Evolutionary conservation across 768 basidiomycete genomes (phyloP).

Genomic region (Naganishia antarctica): DNA sequence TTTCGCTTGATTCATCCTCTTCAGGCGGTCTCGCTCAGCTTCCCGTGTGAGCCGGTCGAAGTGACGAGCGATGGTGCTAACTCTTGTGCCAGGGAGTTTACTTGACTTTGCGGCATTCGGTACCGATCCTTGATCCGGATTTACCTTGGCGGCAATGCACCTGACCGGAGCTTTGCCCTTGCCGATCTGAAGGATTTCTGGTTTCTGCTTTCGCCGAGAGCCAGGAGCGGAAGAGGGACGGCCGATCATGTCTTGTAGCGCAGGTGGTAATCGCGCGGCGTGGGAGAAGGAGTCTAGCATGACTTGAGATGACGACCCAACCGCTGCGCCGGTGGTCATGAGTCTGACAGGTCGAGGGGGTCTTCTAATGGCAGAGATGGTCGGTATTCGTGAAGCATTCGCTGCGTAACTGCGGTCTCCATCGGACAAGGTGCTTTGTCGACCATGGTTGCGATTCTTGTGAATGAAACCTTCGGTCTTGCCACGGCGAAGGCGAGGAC

Average conservation of each 20-base stretch:
- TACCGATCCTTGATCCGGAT: neutral
- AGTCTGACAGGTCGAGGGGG: slow-evolving; percentile 13
- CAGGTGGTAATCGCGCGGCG: slow-evolving; percentile 6
- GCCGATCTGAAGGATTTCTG: slow-evolving; percentile 30
- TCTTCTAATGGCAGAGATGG: slow-evolving; percentile 44
- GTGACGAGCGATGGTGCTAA: slow-evolving; percentile 81
- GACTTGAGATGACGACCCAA: neutral
- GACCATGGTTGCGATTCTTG: slow-evolving; percentile 31
- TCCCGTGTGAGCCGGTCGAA: slow-evolving; percentile 70
- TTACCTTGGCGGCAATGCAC: neutral
- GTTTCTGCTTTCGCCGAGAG: neutral
- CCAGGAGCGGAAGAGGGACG: neutral
- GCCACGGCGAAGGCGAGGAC: slow-evolving; percentile 41
- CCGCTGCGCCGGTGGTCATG: neutral
- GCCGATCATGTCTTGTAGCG: slow-evolving; percentile 1
- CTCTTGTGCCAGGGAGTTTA: slow-evolving; percentile 57
- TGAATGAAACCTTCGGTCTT: slow-evolving; percentile 35
- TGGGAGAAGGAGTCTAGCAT: slow-evolving; percentile 4
- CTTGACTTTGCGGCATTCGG: slow-evolving; percentile 3
- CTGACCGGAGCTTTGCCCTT: slow-evolving; percentile 43
- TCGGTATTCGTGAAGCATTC: slow-evolving; percentile 77
- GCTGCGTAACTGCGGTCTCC: slow-evolving; percentile 88
- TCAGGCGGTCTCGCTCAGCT: slow-evolving; percentile 57
- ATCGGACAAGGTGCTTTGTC: slow-evolving; percentile 57
- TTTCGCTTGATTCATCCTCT: slow-evolving; percentile 75